A percentile compares a stretch with the other conserved stretches of the same genome.
Conservation (phyloP, 768 basidiomycete species). For the Porpolomopsis calyptriformis region DNA sequence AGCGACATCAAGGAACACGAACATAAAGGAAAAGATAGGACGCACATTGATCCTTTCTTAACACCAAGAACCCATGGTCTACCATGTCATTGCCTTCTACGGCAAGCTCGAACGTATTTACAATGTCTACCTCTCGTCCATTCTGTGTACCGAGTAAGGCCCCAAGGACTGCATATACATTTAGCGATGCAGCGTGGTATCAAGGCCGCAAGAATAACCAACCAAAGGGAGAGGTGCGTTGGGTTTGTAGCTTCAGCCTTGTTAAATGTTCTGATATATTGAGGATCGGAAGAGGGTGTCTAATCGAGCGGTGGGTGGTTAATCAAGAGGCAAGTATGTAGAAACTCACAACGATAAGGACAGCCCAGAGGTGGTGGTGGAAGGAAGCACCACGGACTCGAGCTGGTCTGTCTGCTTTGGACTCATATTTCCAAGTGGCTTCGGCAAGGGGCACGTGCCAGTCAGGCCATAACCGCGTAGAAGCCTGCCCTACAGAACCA, state of each 20-base stretch:
- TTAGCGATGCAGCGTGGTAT: neutral
- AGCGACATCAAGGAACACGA: constrained; percentile 1
- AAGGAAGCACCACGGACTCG: constrained; percentile 63
- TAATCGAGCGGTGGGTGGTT: constrained; percentile 26
- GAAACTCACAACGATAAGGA: constrained; percentile 59
- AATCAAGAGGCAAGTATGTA: neutral
- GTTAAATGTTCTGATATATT: constrained; percentile 96
- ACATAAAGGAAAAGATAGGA: constrained; percentile 1
- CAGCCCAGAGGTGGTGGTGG: constrained; percentile 61
- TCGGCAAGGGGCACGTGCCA: too few relatives aligned
- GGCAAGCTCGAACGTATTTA: constrained; percentile 91
- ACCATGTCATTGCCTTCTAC: constrained; percentile 48
- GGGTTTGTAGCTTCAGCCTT: constrained; percentile 66
- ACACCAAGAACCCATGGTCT: constrained; percentile 73
- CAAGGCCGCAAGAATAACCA: constrained; percentile 15
- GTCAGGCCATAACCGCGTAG: neutral
- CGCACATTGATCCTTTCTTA: constrained; percentile 79
- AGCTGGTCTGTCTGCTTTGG: constrained; percentile 75
- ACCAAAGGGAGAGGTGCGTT: constrained; percentile 56
- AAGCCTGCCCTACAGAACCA: constrained; percentile 1
- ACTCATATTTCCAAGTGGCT: constrained; percentile 25
- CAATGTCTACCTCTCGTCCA: constrained; percentile 92
- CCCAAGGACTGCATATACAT: constrained; percentile 58
- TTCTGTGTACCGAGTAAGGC: constrained; percentile 90
- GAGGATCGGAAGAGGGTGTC: constrained; percentile 92